Percentiles rank a stretch among this genome's conserved stretches.
Conservation (phyloP, 345 rosid genomes). For the Eucalyptus brandiana region DNA sequence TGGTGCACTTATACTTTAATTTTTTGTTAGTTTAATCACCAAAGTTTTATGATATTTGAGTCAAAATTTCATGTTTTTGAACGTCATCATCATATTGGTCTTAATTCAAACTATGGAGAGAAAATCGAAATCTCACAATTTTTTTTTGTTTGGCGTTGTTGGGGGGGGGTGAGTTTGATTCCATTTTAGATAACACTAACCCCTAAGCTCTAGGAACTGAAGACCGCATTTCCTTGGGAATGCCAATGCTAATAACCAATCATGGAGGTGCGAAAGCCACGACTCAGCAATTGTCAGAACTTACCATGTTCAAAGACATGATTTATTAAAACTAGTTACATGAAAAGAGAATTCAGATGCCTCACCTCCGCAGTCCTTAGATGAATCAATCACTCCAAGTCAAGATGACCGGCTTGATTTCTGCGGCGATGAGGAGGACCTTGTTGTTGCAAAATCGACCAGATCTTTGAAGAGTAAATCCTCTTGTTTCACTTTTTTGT, state of each 20-base stretch:
- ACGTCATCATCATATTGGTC: no score
- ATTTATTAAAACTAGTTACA: neutral
- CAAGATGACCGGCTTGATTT: neutral
- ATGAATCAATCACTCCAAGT: neutral
- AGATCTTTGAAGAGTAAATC: slow-evolving; percentile 83
- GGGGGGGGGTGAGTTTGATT: neutral
- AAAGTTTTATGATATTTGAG: neutral
- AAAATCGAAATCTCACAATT: neutral
- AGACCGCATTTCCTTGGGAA: neutral
- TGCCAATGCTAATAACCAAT: neutral
- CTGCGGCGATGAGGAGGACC: neutral
- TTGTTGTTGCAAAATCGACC: slow-evolving; percentile 60
- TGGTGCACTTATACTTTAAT: neutral
- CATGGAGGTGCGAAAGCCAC: neutral
- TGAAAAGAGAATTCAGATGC: neutral
- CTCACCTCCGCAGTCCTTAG: neutral
- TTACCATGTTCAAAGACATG: neutral
- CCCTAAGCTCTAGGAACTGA: neutral
- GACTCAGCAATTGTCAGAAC: neutral
- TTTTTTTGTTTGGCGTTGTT: no score
- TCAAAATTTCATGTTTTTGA: no score
- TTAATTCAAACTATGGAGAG: neutral
- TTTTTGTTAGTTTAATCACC: neutral
- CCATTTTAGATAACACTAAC: neutral
- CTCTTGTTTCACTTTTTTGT: slow-evolving; percentile 53